phyloP scores from a whole-genome alignment of 1,284 basidiomycete species.

The Fereydounia khargensis region DNA sequence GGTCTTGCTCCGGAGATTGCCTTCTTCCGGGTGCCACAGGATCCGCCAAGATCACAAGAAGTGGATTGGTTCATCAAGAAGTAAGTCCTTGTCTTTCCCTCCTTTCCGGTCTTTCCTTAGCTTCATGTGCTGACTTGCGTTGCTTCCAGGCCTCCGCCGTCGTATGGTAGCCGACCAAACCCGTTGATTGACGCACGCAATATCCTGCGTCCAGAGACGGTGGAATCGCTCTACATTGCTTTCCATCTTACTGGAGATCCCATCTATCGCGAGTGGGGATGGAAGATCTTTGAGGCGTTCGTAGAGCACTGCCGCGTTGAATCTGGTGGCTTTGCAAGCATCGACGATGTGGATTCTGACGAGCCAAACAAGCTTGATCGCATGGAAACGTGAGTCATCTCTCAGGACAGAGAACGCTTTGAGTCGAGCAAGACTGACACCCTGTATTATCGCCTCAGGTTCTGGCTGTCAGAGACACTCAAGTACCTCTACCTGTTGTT shows the following conservation, averaged over 20 bases:
- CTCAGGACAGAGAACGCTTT: no score
- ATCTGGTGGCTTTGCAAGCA: conserved; percentile 77
- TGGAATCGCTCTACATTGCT: conserved; percentile 88
- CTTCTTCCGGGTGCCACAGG: conserved; percentile 35
- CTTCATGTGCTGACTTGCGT: background rate
- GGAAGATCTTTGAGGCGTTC: conserved; percentile 87
- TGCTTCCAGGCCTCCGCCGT: conserved; percentile 15
- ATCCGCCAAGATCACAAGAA: conserved; percentile 13
- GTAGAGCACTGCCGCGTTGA: conserved; percentile 74
- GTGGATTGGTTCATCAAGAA: conserved; percentile 55
- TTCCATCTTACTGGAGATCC: conserved; percentile 78
- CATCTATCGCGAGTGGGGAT: conserved; percentile 78
- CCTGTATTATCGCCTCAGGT: no score
- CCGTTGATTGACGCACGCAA: conserved; percentile 79
- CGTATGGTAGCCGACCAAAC: conserved; percentile 21
- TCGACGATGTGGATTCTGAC: conserved; percentile 69
- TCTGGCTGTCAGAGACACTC: conserved; percentile 74
- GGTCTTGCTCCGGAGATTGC: conserved; percentile 61
- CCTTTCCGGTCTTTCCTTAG: background rate
- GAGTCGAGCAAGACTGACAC: no score
- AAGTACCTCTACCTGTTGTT: conserved; percentile 93
- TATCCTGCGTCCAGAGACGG: conserved; percentile 84
- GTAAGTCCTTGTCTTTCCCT: conserved; percentile 2
- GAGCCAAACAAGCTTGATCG: conserved; percentile 73
- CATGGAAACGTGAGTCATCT: conserved; percentile 79